These are phyloP conservation scores for Calendula officinalis DNA, from an alignment of 129 eudicot genomes.

Conservation along the genomic window DNA sequence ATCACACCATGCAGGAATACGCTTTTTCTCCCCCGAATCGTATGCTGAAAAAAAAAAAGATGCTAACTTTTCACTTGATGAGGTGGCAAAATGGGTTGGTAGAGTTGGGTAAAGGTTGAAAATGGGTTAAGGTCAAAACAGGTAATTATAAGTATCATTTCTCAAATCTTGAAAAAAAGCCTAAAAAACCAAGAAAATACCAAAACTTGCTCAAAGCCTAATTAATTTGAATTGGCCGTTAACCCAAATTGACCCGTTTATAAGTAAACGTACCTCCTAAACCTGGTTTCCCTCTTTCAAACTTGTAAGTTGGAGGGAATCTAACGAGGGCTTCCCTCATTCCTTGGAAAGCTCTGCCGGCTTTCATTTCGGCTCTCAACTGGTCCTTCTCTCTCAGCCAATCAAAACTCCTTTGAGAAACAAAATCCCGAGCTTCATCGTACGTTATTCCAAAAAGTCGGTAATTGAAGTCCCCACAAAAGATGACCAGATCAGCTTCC, in stretches of 20 bases:
- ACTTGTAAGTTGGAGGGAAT: conserved; percentile 88
- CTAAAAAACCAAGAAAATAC: no score
- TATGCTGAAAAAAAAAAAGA: conserved; percentile 46
- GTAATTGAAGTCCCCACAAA: conserved; percentile 89
- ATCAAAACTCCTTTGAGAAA: conserved; percentile 94
- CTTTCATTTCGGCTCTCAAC: conserved; percentile 90
- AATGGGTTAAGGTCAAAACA: no score
- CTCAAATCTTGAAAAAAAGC: no score
- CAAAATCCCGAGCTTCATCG: conserved; percentile 97
- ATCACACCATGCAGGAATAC: conserved; percentile 94
- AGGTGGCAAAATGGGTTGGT: no score
- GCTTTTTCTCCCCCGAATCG: conserved; percentile 92
- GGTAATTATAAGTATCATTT: no score
- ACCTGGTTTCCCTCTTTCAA: conserved; percentile 69
- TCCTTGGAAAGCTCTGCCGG: conserved; percentile 88
- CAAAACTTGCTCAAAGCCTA: no score
- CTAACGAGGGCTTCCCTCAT: conserved; percentile 74
- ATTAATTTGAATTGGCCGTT: no score
- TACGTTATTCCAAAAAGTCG: conserved; percentile 96
- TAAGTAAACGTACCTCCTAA: conserved; percentile 60
- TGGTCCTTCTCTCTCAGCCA: conserved; percentile 98
- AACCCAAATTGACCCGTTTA: no score
- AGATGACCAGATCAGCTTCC: conserved; percentile 90
- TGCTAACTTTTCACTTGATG: background rate
- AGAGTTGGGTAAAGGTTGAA: no score